phyloP scores from a whole-genome alignment of 2,329 filamentous ascomycete species.

The Exophiala mesophila region DNA sequence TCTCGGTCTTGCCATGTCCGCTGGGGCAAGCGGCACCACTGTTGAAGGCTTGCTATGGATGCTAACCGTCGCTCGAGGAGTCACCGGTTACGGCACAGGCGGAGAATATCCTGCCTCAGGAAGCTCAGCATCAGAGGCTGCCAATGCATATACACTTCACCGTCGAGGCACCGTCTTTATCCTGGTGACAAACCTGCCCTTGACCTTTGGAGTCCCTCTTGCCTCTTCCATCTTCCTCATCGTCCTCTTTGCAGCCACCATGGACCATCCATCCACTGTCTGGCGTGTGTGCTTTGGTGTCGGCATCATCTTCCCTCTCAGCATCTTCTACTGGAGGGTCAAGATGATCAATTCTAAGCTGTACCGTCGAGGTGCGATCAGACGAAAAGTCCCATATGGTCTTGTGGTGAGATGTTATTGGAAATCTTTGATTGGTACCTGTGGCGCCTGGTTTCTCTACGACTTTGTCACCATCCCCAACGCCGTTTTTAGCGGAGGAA shows the following conservation, averaged over 20 bases:
- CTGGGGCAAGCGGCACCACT: slow-evolving; percentile 40
- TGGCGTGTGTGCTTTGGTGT: slow-evolving; percentile 51
- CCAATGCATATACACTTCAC: slow-evolving; percentile 45
- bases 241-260: slow-evolving; percentile 46
- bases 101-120: slow-evolving; percentile 35
- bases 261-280: slow-evolving; percentile 39
- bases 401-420: slow-evolving; percentile 49
- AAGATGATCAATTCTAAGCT: slow-evolving; percentile 49
- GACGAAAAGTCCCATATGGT: slow-evolving; percentile 46
- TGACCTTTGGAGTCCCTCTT: slow-evolving; percentile 47
- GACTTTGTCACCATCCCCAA: slow-evolving; percentile 55
- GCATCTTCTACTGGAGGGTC: slow-evolving; percentile 51
- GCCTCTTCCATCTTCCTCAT: slow-evolving; percentile 47
- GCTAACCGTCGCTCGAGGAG: slow-evolving; percentile 44
- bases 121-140: slow-evolving; percentile 48
- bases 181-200: slow-evolving; percentile 50
- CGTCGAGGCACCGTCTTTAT: slow-evolving; percentile 53
- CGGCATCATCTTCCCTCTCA: slow-evolving; percentile 47
- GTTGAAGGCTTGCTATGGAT: slow-evolving; percentile 46
- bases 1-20: slow-evolving; percentile 44
- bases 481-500: slow-evolving; percentile 52
- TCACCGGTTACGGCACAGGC: slow-evolving; percentile 45
- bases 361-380: slow-evolving; percentile 45
- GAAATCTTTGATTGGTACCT: slow-evolving; percentile 45
- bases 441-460: slow-evolving; percentile 49